phyloP scores from a whole-genome alignment of 306 rosid genomes.

The Quercus wislizeni region DNA sequence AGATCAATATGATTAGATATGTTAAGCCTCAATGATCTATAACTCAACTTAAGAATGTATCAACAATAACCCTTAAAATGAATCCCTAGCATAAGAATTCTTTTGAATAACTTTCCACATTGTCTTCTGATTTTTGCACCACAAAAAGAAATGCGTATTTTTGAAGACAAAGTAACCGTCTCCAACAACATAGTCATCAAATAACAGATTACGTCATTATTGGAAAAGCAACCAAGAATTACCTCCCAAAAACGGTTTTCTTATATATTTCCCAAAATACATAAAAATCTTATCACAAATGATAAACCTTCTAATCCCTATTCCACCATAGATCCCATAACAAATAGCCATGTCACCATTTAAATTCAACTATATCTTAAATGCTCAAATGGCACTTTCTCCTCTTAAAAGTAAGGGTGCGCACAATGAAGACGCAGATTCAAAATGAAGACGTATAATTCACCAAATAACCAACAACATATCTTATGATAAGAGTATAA shows the following conservation, averaged over 20 bases:
- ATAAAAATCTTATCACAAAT: background rate
- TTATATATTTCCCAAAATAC: background rate
- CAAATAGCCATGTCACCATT: background rate
- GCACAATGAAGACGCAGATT: no score
- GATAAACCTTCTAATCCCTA: background rate
- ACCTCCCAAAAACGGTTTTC: background rate
- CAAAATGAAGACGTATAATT: no score
- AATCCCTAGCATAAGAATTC: background rate
- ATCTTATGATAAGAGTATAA: background rate
- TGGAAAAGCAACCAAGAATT: background rate
- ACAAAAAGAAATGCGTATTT: background rate
- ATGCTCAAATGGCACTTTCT: no score
- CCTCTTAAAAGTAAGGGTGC: no score
- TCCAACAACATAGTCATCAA: background rate
- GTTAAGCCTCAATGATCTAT: background rate
- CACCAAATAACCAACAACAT: background rate
- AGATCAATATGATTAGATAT: background rate
- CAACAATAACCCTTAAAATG: background rate
- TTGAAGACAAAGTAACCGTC: background rate
- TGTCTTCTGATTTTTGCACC: background rate
- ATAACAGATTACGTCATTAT: background rate
- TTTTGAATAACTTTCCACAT: background rate
- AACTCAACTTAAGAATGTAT: background rate
- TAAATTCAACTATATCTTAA: constrained; percentile 2
- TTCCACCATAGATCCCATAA: background rate